A percentile compares a stretch with the other conserved stretches of the same genome.
Evolutionary conservation across 192 early-diverging fungal genomes (phyloP).

Genomic region (Coemansia sp.): DNA sequence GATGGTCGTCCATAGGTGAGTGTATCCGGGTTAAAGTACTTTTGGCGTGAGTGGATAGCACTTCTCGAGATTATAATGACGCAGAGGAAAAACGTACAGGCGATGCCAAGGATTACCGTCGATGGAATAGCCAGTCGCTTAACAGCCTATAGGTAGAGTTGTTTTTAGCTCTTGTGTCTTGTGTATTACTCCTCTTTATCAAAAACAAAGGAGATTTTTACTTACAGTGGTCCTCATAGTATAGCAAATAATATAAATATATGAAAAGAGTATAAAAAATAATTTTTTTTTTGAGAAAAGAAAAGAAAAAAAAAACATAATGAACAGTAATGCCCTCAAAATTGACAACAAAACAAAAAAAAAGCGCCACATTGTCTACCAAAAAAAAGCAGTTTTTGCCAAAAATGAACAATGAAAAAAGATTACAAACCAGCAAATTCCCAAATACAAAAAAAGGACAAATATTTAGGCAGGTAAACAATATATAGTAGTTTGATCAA

Average conservation of each 20-base stretch:
- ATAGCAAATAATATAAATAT: neutral
- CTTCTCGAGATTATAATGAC: conserved; percentile 21
- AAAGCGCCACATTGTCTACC: neutral
- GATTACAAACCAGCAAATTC: neutral
- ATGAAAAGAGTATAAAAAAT: conserved; percentile 5
- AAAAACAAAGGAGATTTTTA: neutral
- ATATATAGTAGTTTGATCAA: conserved; percentile 22
- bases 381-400: no score
- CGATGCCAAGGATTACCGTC: conserved; percentile 21
- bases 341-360: neutral
- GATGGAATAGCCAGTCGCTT: conserved; percentile 37
- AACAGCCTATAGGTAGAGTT: conserved; percentile 21
- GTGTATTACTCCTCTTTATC: neutral
- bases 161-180: neutral
- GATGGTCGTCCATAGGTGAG: neutral
- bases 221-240: conserved; percentile 17
- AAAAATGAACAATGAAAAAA: neutral
- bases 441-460: neutral
- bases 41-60: conserved; percentile 1
- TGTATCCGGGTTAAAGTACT: neutral
- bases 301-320: conserved; percentile 14
- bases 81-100: conserved; percentile 29
- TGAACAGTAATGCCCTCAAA: neutral
- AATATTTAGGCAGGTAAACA: conserved; percentile 6
- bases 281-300: conserved; percentile 9